A percentile compares a stretch with the other conserved stretches of the same genome.
Evolutionary conservation across 305 asterid species (phyloP).

Genomic region (Fraxinus xanthoxyloides): DNA sequence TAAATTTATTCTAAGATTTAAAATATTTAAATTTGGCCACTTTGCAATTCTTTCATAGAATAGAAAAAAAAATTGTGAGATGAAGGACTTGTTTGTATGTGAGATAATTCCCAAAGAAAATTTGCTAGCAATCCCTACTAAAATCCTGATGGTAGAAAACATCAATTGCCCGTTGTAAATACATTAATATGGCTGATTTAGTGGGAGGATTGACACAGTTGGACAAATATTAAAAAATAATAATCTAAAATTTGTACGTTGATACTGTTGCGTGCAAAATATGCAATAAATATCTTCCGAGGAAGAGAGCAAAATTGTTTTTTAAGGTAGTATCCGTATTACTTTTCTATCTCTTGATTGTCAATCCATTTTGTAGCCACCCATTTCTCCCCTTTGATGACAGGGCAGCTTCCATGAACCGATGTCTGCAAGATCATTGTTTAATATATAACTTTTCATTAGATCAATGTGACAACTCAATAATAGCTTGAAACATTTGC

Average conservation of each 20-base stretch:
- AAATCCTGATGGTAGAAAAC: neutral
- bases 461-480: neutral
- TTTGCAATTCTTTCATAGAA: neutral
- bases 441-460: neutral
- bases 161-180: neutral
- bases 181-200: neutral
- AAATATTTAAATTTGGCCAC: neutral
- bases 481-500: neutral
- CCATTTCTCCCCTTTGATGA: slow-evolving; percentile 79
- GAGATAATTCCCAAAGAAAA: neutral
- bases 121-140: neutral
- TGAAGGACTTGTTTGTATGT: neutral
- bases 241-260: neutral
- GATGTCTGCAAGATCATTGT: slow-evolving; percentile 44
- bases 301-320: neutral
- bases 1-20: neutral
- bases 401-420: slow-evolving; percentile 84
- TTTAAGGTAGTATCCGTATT: neutral
- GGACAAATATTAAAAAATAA: too few relatives aligned
- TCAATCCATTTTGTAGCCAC: slow-evolving; percentile 91
- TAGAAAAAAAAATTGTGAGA: neutral
- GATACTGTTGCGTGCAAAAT: neutral
- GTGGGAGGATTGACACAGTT: neutral
- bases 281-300: neutral
- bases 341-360: slow-evolving; percentile 36